Base-by-base conservation (phyloP, 345 rosid species). In the Citrus trifoliata region DNA sequence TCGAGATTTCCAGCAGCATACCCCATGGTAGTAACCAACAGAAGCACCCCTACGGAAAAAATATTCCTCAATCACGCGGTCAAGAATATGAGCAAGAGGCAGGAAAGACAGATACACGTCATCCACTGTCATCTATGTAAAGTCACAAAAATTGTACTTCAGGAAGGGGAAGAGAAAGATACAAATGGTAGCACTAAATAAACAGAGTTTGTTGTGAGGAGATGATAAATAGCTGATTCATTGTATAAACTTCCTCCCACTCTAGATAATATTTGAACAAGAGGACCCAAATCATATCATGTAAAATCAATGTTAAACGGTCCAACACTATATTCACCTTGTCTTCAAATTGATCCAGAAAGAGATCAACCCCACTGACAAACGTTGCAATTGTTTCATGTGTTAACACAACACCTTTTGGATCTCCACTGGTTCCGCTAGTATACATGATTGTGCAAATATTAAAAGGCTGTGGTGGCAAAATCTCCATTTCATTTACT, bases 341-440 rank as follows among this genome's bases (percentile, higher is more conserved):
- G 80, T 96, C 99, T 4, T 93, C 97, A 74, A 96, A 91, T 81
- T 91, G 97, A 60, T 90, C 98, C 90, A 96, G 21, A 80, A 82
- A 96, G 60, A 92, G 84, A 85, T 96, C 99, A 64, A 91, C 38
- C 48, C 98, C 97, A 53, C 86, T 80, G 38, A 94, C 92, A 28
- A 85, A 86, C 51, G 82, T 64, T 6, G 90, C 83, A 21, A 94
- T 81, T 16, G 90, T 90, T 88, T 96, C 97, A 76, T 96, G 99
- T 61, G 91, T 90, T 67, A 96, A 79, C 75, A 93, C 93, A 65
- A 96, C 99, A 6, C 99, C 98, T 85, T 96, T 96, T 25, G 99
- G 99, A 65, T 91, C 92, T 77, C 99, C 99, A 78, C 97, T 96
- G 80, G 99, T 93, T 62, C 99, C 99, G 22, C 99, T 96, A 27